A percentile compares a stretch with the other conserved stretches of the same genome.
Conservation (phyloP, 164 flowering plant genomes). For the Umbilicus rupestris region DNA sequence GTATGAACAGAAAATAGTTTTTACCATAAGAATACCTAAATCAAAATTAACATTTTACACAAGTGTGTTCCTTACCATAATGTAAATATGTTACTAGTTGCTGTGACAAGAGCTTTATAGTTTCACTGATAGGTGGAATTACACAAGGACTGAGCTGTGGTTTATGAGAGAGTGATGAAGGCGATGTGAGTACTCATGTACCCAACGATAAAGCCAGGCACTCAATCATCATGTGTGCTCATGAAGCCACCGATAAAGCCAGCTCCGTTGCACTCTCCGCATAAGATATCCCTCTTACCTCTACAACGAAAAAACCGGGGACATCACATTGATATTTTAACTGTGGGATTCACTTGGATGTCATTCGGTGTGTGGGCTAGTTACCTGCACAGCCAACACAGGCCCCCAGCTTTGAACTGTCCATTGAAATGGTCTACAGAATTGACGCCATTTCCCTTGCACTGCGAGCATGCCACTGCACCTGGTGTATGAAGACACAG, state of each 20-base stretch:
- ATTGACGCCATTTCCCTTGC: slow-evolving; percentile 78
- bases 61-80: not conserved
- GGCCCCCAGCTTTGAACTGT: slow-evolving; percentile 74
- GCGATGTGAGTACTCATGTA: not conserved
- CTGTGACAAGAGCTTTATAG: not conserved
- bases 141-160: not conserved
- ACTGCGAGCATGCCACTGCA: slow-evolving; percentile 50
- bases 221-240: slow-evolving; percentile 58
- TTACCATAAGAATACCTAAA: not conserved
- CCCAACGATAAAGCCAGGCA: not conserved
- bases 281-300: slow-evolving; percentile 70
- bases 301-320: slow-evolving; percentile 28
- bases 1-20: not conserved
- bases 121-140: not conserved
- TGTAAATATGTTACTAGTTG: not conserved
- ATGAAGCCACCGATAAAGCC: slow-evolving; percentile 87
- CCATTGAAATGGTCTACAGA: slow-evolving; percentile 84
- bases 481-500: slow-evolving; percentile 30
- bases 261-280: slow-evolving; percentile 91
- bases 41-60: not conserved
- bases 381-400: slow-evolving; percentile 98
- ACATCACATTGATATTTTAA: not conserved
- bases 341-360: not conserved
- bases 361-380: not conserved
- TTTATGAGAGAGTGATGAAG: not conserved